These are phyloP conservation scores for Filobasidium uniguttulatum DNA, from an alignment of 1,284 basidiomycete species.

Conservation along the genomic window DNA sequence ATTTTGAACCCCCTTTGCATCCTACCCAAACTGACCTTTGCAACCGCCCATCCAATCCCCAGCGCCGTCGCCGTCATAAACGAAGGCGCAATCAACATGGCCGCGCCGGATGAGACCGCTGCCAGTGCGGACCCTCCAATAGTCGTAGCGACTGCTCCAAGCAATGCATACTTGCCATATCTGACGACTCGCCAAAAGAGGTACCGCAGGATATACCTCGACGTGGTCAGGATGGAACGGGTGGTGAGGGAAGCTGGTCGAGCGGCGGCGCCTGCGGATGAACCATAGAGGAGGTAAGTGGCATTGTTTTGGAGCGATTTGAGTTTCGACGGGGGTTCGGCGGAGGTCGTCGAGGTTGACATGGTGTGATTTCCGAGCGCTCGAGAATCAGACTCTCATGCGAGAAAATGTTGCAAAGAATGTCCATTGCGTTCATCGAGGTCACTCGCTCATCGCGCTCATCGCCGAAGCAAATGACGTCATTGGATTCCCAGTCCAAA, in stretches of 20 bases:
- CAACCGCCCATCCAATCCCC: constrained; percentile 26
- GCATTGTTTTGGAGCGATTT: constrained; percentile 25
- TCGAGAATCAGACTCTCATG: no score
- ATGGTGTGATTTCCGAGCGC: background rate
- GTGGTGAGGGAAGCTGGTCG: constrained; percentile 30
- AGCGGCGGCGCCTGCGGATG: constrained; percentile 18
- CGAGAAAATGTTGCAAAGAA: no score
- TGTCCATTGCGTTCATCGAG: no score
- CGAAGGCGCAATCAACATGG: constrained; percentile 33
- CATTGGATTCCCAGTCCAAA: no score
- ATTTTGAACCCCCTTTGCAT: background rate
- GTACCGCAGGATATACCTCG: constrained; percentile 34
- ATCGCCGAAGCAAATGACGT: no score
- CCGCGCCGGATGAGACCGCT: constrained; percentile 27
- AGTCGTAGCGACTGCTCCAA: constrained; percentile 26
- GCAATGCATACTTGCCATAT: constrained; percentile 34
- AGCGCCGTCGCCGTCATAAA: constrained; percentile 28
- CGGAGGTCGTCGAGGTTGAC: background rate
- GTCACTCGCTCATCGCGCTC: no score
- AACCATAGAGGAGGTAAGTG: constrained; percentile 31
- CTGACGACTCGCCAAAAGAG: constrained; percentile 31
- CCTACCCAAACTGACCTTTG: constrained; percentile 22
- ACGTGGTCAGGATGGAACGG: constrained; percentile 29
- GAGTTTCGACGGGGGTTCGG: background rate
- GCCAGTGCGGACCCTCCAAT: constrained; percentile 30